Base-by-base conservation (phyloP, 106 monocot genomes). In the Gastrodia elata region DNA sequence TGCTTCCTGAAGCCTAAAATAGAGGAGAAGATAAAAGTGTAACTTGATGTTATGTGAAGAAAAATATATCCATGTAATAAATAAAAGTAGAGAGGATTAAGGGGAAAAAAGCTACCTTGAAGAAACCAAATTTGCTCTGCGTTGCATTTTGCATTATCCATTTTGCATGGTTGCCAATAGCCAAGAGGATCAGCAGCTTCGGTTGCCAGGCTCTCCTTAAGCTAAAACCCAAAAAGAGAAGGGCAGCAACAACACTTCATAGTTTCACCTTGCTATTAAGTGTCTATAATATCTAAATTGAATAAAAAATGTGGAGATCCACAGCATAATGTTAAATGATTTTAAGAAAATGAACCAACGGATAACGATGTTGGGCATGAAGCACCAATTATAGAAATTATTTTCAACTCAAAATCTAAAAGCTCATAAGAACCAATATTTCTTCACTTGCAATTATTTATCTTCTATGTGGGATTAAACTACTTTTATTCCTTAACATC, bases 181-280 rank as follows among this genome's bases (percentile, higher is more conserved):
- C 93, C 93, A 24, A 68, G 59, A 25, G 85, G 85, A 79, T 93
- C 93, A 77, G 85, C 76, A 14, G n/a, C 46, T 48, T 64, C 43
- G 1, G 87, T 75, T 30, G 89, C 87, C 64, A 93, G 78, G 57
- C 86, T 89, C 72, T 83, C 73, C 43, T 81, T 77, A 22, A 93
- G 38, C 93, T 93, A 81, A 77, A 82, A 74, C 38, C 26, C 32
- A 24, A 58, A 22, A 32, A 68, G 16, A 10, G 20, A 39, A 75
- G 27, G n/a, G 10, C 15, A 2, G 6, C 15, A 14, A 5, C 35
- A 38, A 22, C 11, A 69, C 13, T 69, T 67, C 27, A 73, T 14
- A 27, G 9, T 13, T 11, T 72, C 35, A 46, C 52, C 34, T 4
- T 32, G 30, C 32, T 8, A 48, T 34, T 18, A 4, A 11, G 18